phyloP scores from a whole-genome alignment of 2,329 filamentous ascomycete species.

The Calonectria multiphialidica region DNA sequence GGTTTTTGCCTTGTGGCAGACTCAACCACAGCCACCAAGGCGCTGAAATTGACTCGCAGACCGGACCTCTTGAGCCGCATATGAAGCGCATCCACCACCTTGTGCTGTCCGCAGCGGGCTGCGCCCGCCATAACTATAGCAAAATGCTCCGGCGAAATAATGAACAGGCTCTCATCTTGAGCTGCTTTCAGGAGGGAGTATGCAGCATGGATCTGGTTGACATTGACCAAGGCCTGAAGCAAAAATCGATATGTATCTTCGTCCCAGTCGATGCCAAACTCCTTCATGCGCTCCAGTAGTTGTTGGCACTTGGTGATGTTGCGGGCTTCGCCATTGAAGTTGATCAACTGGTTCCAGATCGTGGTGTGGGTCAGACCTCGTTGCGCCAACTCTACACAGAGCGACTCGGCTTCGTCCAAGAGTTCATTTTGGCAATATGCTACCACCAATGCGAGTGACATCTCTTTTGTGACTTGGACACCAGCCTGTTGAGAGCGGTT shows the following conservation, averaged over 20 bases:
- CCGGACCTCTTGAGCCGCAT: conserved; percentile 57
- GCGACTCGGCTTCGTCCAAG: conserved; percentile 51
- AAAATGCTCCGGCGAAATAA: conserved; percentile 62
- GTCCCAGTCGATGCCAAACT: conserved; percentile 60
- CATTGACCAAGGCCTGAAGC: conserved; percentile 61
- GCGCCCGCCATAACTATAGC: conserved; percentile 66
- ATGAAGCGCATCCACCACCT: conserved; percentile 56
- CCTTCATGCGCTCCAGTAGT: conserved; percentile 62
- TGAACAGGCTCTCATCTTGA: conserved; percentile 57
- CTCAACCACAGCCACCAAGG: conserved; percentile 57
- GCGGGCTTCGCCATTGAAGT: conserved; percentile 74
- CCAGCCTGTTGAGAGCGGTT: conserved; percentile 67
- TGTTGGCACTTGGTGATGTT: conserved; percentile 62
- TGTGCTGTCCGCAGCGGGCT: conserved; percentile 58
- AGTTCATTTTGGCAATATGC: conserved; percentile 67
- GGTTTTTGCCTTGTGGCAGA: conserved; percentile 42
- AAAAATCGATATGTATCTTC: conserved; percentile 63
- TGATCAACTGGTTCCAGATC: conserved; percentile 85
- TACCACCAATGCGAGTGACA: conserved; percentile 75
- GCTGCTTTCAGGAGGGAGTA: conserved; percentile 61
- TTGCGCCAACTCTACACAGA: conserved; percentile 62
- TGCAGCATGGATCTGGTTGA: conserved; percentile 63
- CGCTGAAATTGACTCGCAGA: conserved; percentile 56
- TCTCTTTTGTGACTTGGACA: conserved; percentile 64
- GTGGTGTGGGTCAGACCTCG: conserved; percentile 65